Evolutionary conservation across 257 asterid species (phyloP).

Genomic region (Penstemon davidsonii): DNA sequence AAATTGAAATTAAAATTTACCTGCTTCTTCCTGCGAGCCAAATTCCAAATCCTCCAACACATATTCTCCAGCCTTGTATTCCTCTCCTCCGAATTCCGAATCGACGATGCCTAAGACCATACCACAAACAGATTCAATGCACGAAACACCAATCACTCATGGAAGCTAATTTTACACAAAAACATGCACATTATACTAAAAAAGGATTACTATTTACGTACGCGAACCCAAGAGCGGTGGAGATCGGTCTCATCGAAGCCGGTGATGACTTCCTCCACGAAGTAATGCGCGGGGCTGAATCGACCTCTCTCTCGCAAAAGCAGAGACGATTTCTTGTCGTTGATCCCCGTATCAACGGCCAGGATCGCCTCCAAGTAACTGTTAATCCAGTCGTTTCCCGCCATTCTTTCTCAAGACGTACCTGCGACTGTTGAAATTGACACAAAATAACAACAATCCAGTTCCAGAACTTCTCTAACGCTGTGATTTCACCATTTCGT

Average conservation of each 20-base stretch:
- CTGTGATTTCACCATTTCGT: not conserved
- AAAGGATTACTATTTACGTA: slow-evolving; percentile 22
- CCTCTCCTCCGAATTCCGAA: slow-evolving; percentile 75
- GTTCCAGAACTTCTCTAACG: not conserved
- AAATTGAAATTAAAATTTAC: slow-evolving; percentile 23
- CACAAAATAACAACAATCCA: no score
- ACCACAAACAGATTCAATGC: slow-evolving; percentile 2
- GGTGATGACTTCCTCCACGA: slow-evolving; percentile 78
- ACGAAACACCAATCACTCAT: not conserved
- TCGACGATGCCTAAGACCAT: slow-evolving; percentile 57
- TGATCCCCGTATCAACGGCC: slow-evolving; percentile 60
- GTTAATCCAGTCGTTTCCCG: slow-evolving; percentile 81
- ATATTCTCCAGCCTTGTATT: slow-evolving; percentile 80
- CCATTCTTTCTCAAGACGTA: slow-evolving; percentile 35
- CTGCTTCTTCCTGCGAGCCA: slow-evolving; percentile 76
- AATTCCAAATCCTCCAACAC: slow-evolving; percentile 82
- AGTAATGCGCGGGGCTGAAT: slow-evolving; percentile 81
- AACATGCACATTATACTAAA: not conserved
- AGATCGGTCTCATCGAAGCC: slow-evolving; percentile 87
- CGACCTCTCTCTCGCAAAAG: slow-evolving; percentile 75
- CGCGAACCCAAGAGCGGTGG: slow-evolving; percentile 81
- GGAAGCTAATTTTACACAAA: no score
- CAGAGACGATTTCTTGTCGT: slow-evolving; percentile 48
- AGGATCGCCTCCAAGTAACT: slow-evolving; percentile 81
- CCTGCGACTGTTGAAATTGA: not conserved